Base-by-base conservation (phyloP, 2,329 filamentous ascomycete species). In the Neofusicoccum umdonicola region DNA sequence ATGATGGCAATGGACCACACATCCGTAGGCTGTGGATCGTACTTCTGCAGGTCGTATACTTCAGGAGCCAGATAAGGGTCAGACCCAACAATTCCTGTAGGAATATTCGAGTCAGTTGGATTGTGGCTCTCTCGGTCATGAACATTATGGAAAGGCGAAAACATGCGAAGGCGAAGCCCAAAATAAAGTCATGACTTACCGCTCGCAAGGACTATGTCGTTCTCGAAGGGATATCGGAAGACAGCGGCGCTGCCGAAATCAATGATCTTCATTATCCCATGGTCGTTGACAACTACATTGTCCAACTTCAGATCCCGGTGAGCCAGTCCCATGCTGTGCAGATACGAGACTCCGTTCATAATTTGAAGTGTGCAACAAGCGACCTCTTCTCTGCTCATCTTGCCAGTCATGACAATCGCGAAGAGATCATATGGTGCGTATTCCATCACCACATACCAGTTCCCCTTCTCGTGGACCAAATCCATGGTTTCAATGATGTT, bases 391-490 rank as follows among this genome's bases (percentile, higher is more conserved):
- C 92, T 88, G 45, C 87, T 87, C 95, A 99, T 99, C 79, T 93
- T 96, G 41, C 95, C 95, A 0, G 95, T 98, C 95, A 99, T 99
- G 69, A 99, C 95, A 68, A 96, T 97, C 12, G 95, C 95, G 75
- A 99, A 99, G 35, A 99, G 84, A 76, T 99, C 95, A 73, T 84
- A 99, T 0, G 95, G 95, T 11, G 93, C 95, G 73, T 96, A 99
- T 75, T 99, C 95, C 95, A 99, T 99, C 47, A 99, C 95, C 74
- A 98, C 94, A 73, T 93, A 99, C 92, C 95, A 99, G 68, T 90
- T 93, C 58, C 87, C 88, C 77, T 94, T 95, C 79, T 99, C 95
- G 69, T 96, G 91, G 11, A 99, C 87, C 68, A 99, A 96, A 77
- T 99, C 95, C 69, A 99, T 85, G 0, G 95, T 98, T 77, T 99